phyloP scores from a whole-genome alignment of 176 grass and related monocot species.

The Lolium perenne region DNA sequence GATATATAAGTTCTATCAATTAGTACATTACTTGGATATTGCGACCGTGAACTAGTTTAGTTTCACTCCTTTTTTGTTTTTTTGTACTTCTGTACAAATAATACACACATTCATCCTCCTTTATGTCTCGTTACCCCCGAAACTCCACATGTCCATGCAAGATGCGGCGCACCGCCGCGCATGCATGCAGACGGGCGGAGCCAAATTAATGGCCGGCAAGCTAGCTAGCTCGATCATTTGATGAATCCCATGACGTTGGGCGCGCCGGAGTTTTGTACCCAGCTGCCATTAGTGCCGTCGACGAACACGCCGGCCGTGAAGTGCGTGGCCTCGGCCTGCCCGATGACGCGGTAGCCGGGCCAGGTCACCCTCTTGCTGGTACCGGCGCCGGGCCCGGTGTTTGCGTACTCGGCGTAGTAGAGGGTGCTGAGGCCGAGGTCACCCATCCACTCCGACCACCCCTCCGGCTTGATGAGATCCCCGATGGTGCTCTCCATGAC shows the following conservation, averaged over 20 bases:
- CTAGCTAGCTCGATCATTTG: conserved; percentile 29
- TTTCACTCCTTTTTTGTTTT: neutral
- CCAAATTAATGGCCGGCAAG: neutral
- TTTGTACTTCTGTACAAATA: conserved; percentile 16
- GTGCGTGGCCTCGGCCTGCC: conserved; percentile 58
- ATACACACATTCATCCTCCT: neutral
- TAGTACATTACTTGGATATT: neutral
- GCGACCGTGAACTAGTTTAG: neutral
- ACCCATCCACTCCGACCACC: conserved; percentile 71
- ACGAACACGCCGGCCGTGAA: conserved; percentile 66
- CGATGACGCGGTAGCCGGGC: conserved; percentile 73
- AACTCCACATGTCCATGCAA: neutral
- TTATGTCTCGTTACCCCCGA: neutral
- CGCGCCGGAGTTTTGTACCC: conserved; percentile 58
- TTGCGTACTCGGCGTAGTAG: conserved; percentile 87
- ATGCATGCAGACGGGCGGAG: neutral
- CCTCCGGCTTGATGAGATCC: conserved; percentile 74
- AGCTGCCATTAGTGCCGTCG: conserved; percentile 42
- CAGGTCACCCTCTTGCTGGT: conserved; percentile 72
- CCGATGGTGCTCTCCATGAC: conserved; percentile 80
- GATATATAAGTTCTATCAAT: conserved; percentile 3
- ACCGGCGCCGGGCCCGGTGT: conserved; percentile 73
- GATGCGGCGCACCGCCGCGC: too few relatives aligned
- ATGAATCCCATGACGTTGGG: conserved; percentile 69
- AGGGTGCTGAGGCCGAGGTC: conserved; percentile 62